Percentiles rank a stretch among this genome's conserved stretches.
These are phyloP conservation scores for Mucor ambiguus DNA, from an alignment of 371 early-diverging fungal genomes.

Conservation along the genomic window DNA sequence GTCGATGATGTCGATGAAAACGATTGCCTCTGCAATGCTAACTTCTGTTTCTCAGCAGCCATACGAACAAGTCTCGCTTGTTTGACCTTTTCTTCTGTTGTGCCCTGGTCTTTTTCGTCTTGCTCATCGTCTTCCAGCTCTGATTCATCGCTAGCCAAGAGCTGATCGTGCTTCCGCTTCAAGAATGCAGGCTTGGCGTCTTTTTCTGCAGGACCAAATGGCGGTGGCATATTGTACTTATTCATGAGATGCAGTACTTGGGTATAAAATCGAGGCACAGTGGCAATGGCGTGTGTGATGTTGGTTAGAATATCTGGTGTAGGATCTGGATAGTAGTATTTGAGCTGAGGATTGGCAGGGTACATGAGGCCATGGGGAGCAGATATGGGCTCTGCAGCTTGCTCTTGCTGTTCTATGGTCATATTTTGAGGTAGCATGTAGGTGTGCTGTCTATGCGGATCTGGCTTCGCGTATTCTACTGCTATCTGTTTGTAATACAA, in stretches of 20 bases:
- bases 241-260: conserved; percentile 77
- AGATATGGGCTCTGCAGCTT: conserved; percentile 19
- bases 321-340: conserved; percentile 58
- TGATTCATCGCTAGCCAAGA: conserved; percentile 61
- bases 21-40: conserved; percentile 1
- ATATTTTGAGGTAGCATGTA: neutral
- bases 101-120: conserved; percentile 15
- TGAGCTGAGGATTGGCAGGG: conserved; percentile 52
- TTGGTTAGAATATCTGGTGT: conserved; percentile 52
- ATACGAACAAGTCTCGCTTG: conserved; percentile 21
- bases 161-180: conserved; percentile 39
- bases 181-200: conserved; percentile 36
- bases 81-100: conserved; percentile 20
- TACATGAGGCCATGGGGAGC: conserved; percentile 27
- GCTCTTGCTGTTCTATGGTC: conserved; percentile 20
- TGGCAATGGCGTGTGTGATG: conserved; percentile 54
- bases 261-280: conserved; percentile 60
- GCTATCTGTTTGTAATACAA: conserved; percentile 34
- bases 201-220: conserved; percentile 48
- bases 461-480: conserved; percentile 53
- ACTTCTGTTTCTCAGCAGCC: conserved; percentile 29
- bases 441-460: conserved; percentile 26
- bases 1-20: neutral
- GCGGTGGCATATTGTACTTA: conserved; percentile 71
- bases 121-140: conserved; percentile 55